Percentiles rank a stretch among this genome's conserved stretches.
phyloP scores from a whole-genome alignment of 2,329 filamentous ascomycete genomes.

The Cladorrhinum sp. region DNA sequence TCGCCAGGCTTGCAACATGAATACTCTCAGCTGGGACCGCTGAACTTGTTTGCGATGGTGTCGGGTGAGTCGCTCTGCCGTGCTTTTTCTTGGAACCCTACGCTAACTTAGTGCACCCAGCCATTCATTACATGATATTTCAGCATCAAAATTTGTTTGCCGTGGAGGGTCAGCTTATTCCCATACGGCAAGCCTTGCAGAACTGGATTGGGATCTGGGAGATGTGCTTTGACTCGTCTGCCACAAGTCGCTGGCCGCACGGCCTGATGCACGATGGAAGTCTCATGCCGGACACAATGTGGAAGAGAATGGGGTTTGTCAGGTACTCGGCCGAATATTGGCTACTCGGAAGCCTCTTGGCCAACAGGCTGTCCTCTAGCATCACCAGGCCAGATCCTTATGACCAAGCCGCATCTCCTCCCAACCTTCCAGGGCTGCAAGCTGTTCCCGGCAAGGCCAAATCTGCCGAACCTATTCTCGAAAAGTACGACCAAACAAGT shows the following conservation, averaged over 20 bases:
- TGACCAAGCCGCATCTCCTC: neutral
- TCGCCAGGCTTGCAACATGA: constrained; percentile 16
- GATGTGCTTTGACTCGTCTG: constrained; percentile 19
- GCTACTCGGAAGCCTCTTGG: constrained; percentile 34
- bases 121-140: constrained; percentile 35
- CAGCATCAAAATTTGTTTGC: constrained; percentile 36
- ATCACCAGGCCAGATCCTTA: neutral
- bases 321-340: constrained; percentile 36
- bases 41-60: constrained; percentile 31
- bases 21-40: constrained; percentile 26
- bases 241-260: constrained; percentile 17
- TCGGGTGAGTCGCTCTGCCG: constrained; percentile 20
- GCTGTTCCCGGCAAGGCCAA: constrained; percentile 9
- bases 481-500: constrained; percentile 39
- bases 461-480: constrained; percentile 31
- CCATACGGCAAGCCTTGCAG: constrained; percentile 32
- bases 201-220: constrained; percentile 32
- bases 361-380: constrained; percentile 27
- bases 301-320: constrained; percentile 36
- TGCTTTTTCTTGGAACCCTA: neutral
- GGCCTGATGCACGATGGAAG: constrained; percentile 18
- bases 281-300: constrained; percentile 29
- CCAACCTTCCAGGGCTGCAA: neutral
- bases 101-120: constrained; percentile 12
- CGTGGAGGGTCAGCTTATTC: constrained; percentile 28